These are phyloP conservation scores for Schizochytrium sp. DNA, from an alignment of 108 stramenopile species.

Conservation along the genomic window DNA sequence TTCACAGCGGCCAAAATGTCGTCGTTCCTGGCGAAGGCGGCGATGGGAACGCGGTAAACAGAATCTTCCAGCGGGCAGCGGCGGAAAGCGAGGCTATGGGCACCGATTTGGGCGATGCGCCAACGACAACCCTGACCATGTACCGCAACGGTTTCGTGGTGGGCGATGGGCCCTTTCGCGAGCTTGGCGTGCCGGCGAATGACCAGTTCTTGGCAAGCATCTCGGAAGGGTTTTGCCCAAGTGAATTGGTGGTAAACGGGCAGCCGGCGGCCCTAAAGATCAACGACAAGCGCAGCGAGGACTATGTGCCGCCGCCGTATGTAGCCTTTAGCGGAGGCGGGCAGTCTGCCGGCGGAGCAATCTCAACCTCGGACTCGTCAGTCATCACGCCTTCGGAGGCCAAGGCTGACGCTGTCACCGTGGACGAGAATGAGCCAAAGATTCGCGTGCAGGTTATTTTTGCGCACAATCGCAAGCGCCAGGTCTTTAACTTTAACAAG, in stretches of 20 bases:
- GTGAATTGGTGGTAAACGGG: constrained; percentile 3
- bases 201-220: not conserved
- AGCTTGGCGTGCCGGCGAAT: not conserved
- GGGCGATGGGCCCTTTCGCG: constrained; percentile 18
- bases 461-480: not conserved
- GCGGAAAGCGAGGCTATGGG: not conserved
- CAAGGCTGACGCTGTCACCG: not conserved
- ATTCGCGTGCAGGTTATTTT: not conserved
- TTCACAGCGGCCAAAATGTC: not conserved
- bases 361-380: not conserved
- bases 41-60: not conserved
- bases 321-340: constrained; percentile 18
- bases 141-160: constrained; percentile 11
- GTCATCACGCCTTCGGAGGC: not conserved
- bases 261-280: not conserved
- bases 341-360: not conserved
- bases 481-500: not conserved
- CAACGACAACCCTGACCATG: not conserved
- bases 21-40: not conserved
- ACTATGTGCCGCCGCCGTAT: constrained; percentile 14
- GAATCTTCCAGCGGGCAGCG: not conserved
- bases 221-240: not conserved
- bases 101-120: not conserved
- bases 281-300: constrained; percentile 10
- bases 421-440: constrained; percentile 3